Percentiles rank a stretch among this genome's conserved stretches.
phyloP scores from a whole-genome alignment of 495 filamentous ascomycete species.

The Mytilinidion resinicola region DNA sequence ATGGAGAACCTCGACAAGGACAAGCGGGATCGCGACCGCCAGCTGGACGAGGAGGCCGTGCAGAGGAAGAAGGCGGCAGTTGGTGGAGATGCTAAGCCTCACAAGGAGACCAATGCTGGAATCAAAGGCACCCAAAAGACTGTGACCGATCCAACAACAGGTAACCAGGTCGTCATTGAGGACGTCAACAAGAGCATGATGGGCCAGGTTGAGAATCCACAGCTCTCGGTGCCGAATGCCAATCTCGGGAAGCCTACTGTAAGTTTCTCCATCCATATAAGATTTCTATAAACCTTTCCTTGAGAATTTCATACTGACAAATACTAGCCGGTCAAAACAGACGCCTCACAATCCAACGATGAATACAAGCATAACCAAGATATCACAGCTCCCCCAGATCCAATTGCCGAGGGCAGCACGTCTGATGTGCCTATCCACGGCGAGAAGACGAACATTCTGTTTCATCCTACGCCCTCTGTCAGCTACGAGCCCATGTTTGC shows the following conservation, averaged over 20 bases:
- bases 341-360: conserved; percentile 53
- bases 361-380: conserved; percentile 84
- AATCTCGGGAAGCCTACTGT: conserved; percentile 70
- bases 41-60: conserved; percentile 63
- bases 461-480: conserved; percentile 86
- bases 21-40: conserved; percentile 65
- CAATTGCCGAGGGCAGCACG: conserved; percentile 68
- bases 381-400: conserved; percentile 84
- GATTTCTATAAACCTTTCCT: neutral
- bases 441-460: conserved; percentile 92
- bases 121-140: conserved; percentile 53
- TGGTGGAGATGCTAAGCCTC: conserved; percentile 35
- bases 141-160: conserved; percentile 84
- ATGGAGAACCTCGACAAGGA: conserved; percentile 68
- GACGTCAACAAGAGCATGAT: conserved; percentile 67
- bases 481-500: conserved; percentile 82
- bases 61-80: conserved; percentile 35
- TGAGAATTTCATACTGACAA: conserved; percentile 26
- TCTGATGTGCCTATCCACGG: conserved; percentile 92
- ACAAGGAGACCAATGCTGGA: conserved; percentile 41
- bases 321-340: conserved; percentile 52
- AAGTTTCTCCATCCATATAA: conserved; percentile 15
- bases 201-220: conserved; percentile 62
- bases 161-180: conserved; percentile 78
- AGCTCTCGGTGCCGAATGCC: conserved; percentile 86